Conservation (phyloP, 2,329 filamentous ascomycete species). For the Exophiala aquamarina region DNA sequence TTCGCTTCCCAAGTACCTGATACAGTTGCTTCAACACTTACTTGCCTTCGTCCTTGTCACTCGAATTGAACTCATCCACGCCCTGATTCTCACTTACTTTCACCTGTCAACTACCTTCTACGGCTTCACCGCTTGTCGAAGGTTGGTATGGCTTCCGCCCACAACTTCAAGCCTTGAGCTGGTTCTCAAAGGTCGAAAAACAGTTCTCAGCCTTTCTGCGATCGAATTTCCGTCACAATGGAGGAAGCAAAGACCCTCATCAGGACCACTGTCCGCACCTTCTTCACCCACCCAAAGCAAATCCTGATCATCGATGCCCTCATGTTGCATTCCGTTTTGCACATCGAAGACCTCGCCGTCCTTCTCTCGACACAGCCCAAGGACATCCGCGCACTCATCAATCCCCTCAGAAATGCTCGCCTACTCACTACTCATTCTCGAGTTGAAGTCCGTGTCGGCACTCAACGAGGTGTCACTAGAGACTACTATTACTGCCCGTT, state of each 20-base stretch:
- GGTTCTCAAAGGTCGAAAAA: slow-evolving; percentile 3
- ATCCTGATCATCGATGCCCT: slow-evolving; percentile 80
- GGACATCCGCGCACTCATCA: slow-evolving; percentile 85
- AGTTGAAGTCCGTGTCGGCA: slow-evolving; percentile 75
- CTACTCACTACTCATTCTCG: slow-evolving; percentile 72
- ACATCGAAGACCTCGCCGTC: slow-evolving; percentile 83
- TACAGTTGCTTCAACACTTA: too few relatives aligned
- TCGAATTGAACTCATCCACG: too few relatives aligned
- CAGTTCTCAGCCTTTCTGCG: neutral
- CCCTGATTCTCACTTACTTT: too few relatives aligned
- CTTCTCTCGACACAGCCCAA: slow-evolving; percentile 89
- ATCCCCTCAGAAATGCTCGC: slow-evolving; percentile 79
- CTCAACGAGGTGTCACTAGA: slow-evolving; percentile 76
- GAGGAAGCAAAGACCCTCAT: slow-evolving; percentile 76
- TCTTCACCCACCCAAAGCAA: slow-evolving; percentile 76
- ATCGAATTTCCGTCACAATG: slow-evolving; percentile 41
- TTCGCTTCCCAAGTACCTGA: too few relatives aligned
- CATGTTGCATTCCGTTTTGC: slow-evolving; percentile 72
- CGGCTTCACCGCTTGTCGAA: slow-evolving; percentile 25
- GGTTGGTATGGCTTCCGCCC: slow-evolving; percentile 17
- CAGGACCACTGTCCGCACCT: slow-evolving; percentile 80
- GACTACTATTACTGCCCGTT: slow-evolving; percentile 99
- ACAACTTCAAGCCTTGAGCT: slow-evolving; percentile 8
- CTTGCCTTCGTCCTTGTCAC: too few relatives aligned
- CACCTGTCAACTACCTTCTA: slow-evolving; percentile 8